Conservation (phyloP, 2,329 filamentous ascomycete genomes). For the Neurospora sp. region DNA sequence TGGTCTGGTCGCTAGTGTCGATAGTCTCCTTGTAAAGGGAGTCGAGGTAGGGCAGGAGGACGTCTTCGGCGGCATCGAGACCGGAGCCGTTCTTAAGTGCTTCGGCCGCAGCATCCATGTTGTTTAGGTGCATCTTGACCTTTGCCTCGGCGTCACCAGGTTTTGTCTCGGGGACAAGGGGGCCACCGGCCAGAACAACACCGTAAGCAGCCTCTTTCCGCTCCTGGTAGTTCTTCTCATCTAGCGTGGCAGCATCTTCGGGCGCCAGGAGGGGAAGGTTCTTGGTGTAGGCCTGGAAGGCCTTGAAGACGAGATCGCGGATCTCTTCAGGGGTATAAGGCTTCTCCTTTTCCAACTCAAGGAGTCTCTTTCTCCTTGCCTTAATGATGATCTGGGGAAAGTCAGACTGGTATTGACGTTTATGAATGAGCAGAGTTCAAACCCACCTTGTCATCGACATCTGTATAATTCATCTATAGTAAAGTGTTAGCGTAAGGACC, state of each 20-base stretch:
- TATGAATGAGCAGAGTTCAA: background rate
- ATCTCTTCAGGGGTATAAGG: slow-evolving; percentile 36
- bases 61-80: slow-evolving; percentile 49
- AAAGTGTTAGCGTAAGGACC: background rate
- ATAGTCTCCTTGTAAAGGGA: slow-evolving; percentile 52
- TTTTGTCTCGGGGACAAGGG: slow-evolving; percentile 45
- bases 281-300: slow-evolving; percentile 46
- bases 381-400: slow-evolving; percentile 43
- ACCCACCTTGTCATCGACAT: slow-evolving; percentile 37
- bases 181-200: slow-evolving; percentile 43
- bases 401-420: background rate
- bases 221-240: slow-evolving; percentile 38
- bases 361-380: slow-evolving; percentile 67
- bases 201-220: slow-evolving; percentile 44
- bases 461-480: slow-evolving; percentile 71
- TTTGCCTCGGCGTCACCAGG: slow-evolving; percentile 75
- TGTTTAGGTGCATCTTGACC: slow-evolving; percentile 77
- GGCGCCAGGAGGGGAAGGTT: slow-evolving; percentile 43
- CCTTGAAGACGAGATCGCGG: slow-evolving; percentile 36
- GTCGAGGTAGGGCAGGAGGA: slow-evolving; percentile 78
- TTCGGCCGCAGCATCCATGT: slow-evolving; percentile 40
- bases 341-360: slow-evolving; percentile 71
- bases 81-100: slow-evolving; percentile 34
- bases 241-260: slow-evolving; percentile 27
- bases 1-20: slow-evolving; percentile 52